These are phyloP conservation scores for Emergomyces orientalis DNA, from an alignment of 2,329 filamentous ascomycete species.

Conservation along the genomic window DNA sequence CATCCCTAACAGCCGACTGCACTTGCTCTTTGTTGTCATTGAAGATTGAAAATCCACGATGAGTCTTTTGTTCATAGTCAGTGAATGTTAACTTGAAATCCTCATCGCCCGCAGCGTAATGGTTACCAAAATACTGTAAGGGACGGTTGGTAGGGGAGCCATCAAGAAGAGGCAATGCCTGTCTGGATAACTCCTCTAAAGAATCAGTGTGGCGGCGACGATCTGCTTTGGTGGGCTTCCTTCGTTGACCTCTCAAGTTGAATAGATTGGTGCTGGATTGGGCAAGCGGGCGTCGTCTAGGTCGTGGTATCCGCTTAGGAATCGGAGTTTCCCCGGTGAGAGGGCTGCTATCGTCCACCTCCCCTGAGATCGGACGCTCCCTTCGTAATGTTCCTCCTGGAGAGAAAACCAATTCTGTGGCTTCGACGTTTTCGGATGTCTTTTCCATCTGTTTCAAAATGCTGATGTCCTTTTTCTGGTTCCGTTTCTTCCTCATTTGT, in stretches of 20 bases:
- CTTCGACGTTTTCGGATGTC: conserved; percentile 37
- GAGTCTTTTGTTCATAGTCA: conserved; percentile 23
- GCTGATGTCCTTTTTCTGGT: conserved; percentile 43
- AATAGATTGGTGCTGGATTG: conserved; percentile 27
- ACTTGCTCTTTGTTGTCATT: conserved; percentile 22
- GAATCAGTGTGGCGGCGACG: conserved; percentile 10
- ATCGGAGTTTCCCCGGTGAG: conserved; percentile 39
- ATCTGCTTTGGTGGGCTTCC: conserved; percentile 20
- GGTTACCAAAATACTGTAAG: conserved; percentile 15
- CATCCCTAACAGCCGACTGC: conserved; percentile 2
- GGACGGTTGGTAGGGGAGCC: conserved; percentile 17
- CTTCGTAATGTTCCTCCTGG: conserved; percentile 36
- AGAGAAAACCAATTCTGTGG: conserved; percentile 41
- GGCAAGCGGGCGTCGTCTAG: conserved; percentile 22
- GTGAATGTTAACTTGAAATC: conserved; percentile 28
- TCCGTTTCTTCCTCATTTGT: conserved; percentile 41
- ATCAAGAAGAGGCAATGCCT: conserved; percentile 18
- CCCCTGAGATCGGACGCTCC: conserved; percentile 39
- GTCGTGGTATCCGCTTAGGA: conserved; percentile 26
- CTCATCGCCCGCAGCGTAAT: conserved; percentile 22
- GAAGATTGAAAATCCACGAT: conserved; percentile 30
- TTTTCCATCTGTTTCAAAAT: conserved; percentile 40
- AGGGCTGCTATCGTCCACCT: conserved; percentile 37
- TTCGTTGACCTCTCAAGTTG: conserved; percentile 21
- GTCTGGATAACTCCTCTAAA: conserved; percentile 13